Conservation (phyloP, 352 stramenopile genomes). For the Phytophthora agathidicida region DNA sequence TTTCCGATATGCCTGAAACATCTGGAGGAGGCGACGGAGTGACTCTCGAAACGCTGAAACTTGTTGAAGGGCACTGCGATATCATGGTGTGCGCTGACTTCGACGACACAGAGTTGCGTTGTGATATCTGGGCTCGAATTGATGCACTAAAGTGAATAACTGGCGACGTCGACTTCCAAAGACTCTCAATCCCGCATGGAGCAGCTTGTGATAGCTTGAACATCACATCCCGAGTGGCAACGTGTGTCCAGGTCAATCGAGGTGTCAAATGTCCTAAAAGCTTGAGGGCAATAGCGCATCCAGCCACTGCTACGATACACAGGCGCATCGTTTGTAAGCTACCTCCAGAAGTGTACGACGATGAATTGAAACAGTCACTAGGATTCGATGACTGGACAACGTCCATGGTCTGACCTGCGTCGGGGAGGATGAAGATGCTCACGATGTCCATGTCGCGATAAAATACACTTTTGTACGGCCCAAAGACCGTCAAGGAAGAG, state of each 20-base stretch:
- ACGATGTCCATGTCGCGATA: constrained; percentile 27
- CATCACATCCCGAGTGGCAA: constrained; percentile 10
- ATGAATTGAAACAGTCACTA: constrained; percentile 24
- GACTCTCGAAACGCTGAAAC: constrained; percentile 1
- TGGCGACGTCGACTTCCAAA: constrained; percentile 26
- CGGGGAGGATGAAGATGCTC: constrained; percentile 13
- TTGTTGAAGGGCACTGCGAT: neutral
- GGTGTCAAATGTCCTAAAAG: constrained; percentile 12
- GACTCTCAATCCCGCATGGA: constrained; percentile 21
- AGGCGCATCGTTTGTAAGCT: constrained; percentile 19
- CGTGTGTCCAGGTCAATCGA: constrained; percentile 1
- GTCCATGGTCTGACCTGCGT: constrained; percentile 18
- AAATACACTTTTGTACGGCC: constrained; percentile 30
- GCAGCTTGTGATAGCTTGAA: constrained; percentile 3
- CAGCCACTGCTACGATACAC: constrained; percentile 13
- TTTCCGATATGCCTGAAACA: neutral
- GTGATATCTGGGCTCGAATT: neutral
- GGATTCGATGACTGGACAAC: constrained; percentile 12
- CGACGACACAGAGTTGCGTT: neutral
- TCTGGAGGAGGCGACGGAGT: neutral
- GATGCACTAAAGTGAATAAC: constrained; percentile 25
- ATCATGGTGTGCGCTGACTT: neutral
- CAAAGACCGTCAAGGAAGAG: constrained; percentile 41
- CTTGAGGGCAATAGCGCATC: neutral
- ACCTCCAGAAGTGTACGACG: constrained; percentile 17